Percentiles rank a stretch among this genome's conserved stretches.
Evolutionary conservation across 345 rosid species (phyloP).

Genomic region (Gossypium longicalyx): DNA sequence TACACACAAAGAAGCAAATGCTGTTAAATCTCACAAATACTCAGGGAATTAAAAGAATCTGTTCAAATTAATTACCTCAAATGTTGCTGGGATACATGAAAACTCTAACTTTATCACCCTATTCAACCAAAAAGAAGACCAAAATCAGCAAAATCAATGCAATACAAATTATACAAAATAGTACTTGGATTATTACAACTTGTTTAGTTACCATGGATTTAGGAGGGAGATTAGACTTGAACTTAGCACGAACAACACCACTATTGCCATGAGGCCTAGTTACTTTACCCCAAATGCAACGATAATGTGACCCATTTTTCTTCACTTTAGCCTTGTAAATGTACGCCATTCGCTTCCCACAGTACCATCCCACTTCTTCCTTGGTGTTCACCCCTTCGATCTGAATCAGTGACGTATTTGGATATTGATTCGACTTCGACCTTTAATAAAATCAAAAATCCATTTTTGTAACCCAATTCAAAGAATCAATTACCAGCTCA

Average conservation of each 20-base stretch:
- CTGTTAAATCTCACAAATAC: background rate
- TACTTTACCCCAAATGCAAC: too few relatives aligned
- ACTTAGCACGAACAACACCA: conserved; percentile 7
- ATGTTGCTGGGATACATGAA: conserved; percentile 54
- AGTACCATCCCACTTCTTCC: conserved; percentile 54
- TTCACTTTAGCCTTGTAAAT: conserved; percentile 50
- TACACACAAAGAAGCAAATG: background rate
- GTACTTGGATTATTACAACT: background rate
- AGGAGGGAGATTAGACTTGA: conserved; percentile 70
- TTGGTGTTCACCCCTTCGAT: conserved; percentile 64
- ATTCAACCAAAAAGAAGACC: conserved; percentile 1
- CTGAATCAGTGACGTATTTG: conserved; percentile 58
- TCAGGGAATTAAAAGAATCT: background rate
- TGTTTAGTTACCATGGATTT: conserved; percentile 47
- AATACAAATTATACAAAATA: background rate
- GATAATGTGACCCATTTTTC: too few relatives aligned
- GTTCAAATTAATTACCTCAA: conserved; percentile 21
- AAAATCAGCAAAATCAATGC: background rate
- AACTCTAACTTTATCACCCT: conserved; percentile 58
- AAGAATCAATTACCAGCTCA: background rate
- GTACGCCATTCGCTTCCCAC: conserved; percentile 51
- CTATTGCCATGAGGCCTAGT: too few relatives aligned
- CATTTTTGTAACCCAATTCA: background rate
- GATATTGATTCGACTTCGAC: conserved; percentile 74
- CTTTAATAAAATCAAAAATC: conserved; percentile 21